Conservation (phyloP, 306 rosid genomes). For the Dalbergia oliveri region DNA sequence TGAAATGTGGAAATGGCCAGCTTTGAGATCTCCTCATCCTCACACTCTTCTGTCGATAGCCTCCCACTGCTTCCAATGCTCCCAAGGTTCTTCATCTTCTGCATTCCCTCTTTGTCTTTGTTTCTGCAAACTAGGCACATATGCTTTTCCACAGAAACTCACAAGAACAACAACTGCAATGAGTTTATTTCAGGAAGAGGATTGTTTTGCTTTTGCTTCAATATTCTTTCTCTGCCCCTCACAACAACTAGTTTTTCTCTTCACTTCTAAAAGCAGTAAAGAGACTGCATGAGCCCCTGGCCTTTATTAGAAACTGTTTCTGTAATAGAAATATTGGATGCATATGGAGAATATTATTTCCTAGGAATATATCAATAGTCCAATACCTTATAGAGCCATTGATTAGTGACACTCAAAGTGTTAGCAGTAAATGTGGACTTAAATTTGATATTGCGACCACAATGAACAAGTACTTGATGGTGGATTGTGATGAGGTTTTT, state of each 20-base stretch:
- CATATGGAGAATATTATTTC: conserved; percentile 15
- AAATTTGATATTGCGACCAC: conserved; percentile 35
- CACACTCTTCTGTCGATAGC: conserved; percentile 61
- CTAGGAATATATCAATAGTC: not conserved
- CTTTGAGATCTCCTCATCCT: conserved; percentile 69
- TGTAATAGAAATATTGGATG: conserved; percentile 21
- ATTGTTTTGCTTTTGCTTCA: conserved; percentile 68
- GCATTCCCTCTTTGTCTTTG: conserved; percentile 49
- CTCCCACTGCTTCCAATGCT: conserved; percentile 70
- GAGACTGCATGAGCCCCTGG: conserved; percentile 13
- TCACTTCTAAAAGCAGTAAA: conserved; percentile 60
- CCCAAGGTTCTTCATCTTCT: conserved; percentile 70
- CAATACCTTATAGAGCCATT: not conserved
- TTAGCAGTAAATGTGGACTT: conserved; percentile 37
- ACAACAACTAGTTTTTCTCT: conserved; percentile 48
- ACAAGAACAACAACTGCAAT: conserved; percentile 22
- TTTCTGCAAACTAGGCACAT: conserved; percentile 45
- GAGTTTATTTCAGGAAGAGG: conserved; percentile 37
- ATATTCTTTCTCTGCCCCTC: conserved; percentile 47
- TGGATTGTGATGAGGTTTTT: conserved; percentile 43
- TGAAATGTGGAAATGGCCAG: conserved; percentile 70
- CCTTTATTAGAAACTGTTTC: conserved; percentile 28
- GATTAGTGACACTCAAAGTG: conserved; percentile 2
- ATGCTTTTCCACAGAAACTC: conserved; percentile 36
- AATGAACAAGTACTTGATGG: conserved; percentile 18